Evolutionary conservation across 1,139 yeast species (phyloP), one percentile per base, ranked within the genome.

Genomic region (Oligophagozyma castellii): DNA sequence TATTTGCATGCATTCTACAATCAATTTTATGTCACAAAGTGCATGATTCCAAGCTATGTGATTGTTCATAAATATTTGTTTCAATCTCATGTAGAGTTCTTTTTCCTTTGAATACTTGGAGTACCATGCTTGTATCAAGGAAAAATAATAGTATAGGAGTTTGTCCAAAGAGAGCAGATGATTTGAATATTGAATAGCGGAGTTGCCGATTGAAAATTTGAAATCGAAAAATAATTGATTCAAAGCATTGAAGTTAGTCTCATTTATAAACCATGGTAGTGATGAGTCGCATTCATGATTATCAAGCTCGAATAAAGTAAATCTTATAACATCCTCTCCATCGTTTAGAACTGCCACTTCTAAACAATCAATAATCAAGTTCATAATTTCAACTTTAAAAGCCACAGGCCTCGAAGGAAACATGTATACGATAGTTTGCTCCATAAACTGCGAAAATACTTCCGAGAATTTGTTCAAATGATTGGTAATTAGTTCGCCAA

Each of bases 1-100:
- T 24, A 83, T 61, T n/a, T 58, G 56, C 12, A 75, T 52, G 0
- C 86, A 81, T 22, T 71, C 72, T 6, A 55, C 55, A 15, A 61
- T 53, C 31, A 70, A 57, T 14, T 65, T 67, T 28, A 64, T 53
- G 7, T 56, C 49, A 13, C 73, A 61, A 22, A 79, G 49, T 1
- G 65, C 61, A 24, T 59, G 56, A 14, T 75, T 66, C 92, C 92
- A 53, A 38, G 14, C 55, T 51, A 27, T 59, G 53, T 45, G 56
- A 37, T 32, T 55, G 23, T 35, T 43, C 18, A 36, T 37, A 47
- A 37, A 58, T 33, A 37, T 37, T 16, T 32, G 20, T 33, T 33
- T 30, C 28, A 38, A 30, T 29, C 29, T 28, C 29, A n/a, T 7
- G 22, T 12, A 24, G 22, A 12, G 16, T 10, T 7, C 7, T 18